Base-by-base conservation (phyloP, 2,329 filamentous ascomycete genomes). In the Pseudogymnoascus pannorum region DNA sequence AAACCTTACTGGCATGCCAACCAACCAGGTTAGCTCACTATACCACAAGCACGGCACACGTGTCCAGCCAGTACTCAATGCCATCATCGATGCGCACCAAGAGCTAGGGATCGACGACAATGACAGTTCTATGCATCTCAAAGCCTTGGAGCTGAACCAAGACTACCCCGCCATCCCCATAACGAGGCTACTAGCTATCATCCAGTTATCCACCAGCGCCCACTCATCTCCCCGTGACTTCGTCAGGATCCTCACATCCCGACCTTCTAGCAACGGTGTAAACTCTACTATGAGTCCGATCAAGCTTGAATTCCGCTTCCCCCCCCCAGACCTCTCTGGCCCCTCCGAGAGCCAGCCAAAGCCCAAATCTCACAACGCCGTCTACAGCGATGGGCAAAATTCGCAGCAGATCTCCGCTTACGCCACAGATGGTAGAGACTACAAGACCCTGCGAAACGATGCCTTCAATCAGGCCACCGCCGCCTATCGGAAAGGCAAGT, bases 31-130 rank as follows among this genome's bases (percentile, higher is more conserved):
- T 2, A 75, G 77, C 1, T 86, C 85, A 0, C 68, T 81, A 1
- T 88, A 88, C 67, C 81, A 87, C 70, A 79, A 83, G 40, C 81
- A 82, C 61, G 79, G 81, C 12, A 81, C 80, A 2, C 85, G 82
- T 6, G 68, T 85, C 1, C 69, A 79, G 11, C 72, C 74, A 4
- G 86, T 86, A 0, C 82, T 89, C 26, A 70, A 75, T 14, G 77
- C 77, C 1, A 73, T 89, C 3, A 65, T 72, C 2, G 60, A 70
- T 20, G 69, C 66, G n/a, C 66, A 72, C 44, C 58, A 62, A 29
- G 63, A 63, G 3, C 60, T 69, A 9, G 63, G 66, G 4, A 29
- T 68, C 9, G 76, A 85, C 11, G 75, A 76, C 29, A 73, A 76
- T 5, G 72, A 80, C 54, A 76, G 77, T 16, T 73, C 78, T 2